Base-by-base conservation (phyloP, 2,329 filamentous ascomycete species). In the Helotiales sp. region DNA sequence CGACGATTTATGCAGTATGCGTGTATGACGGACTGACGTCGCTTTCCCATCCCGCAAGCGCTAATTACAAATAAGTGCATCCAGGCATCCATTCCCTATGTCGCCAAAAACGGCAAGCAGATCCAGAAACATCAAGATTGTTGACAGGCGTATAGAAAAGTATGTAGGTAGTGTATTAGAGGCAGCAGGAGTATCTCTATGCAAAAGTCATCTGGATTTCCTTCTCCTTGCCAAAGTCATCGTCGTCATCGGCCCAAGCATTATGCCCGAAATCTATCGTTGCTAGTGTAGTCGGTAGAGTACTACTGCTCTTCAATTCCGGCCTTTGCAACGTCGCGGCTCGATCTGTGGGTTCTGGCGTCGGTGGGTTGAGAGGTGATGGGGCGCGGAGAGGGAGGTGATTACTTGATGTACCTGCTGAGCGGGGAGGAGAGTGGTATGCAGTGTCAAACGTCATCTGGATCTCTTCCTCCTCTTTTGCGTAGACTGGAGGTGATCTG, bases 191-290 rank as follows among this genome's bases (percentile, higher is more conserved):
- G 10, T 26, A 37, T 37, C 6, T 22, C 49, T 74, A 76, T 72
- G 76, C 92, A 86, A 95, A 95, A 70, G 90, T 93, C 90, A 95
- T 91, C 34, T 87, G 85, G 70, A 95, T 91, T 78, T 93, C 91
- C 76, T 88, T 87, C 78, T 93, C 91, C 74, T 86, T 85, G 20
- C 88, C 89, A 80, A 91, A 91, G 61, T 91, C 86, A 28, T 90
- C 86, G 52, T 92, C 89, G 8, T 87, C 83, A 66, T 87, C 90
- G 2, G 86, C 89, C 92, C 92, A 95, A 0, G 91, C 85, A 86
- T 84, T 95, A 81, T 68, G 81, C 73, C 54, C 67, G 6, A 72
- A 40, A 52, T 69, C 66, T 20, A 73, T 64, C 2, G 68, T 26
- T 7, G 86, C 74, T 26, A 81, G 75, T 61, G 87, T 78, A 57